Evolutionary conservation across 75 land plant species (phyloP), one percentile per base, ranked within the genome.

Genomic region (Picea glauca): DNA sequence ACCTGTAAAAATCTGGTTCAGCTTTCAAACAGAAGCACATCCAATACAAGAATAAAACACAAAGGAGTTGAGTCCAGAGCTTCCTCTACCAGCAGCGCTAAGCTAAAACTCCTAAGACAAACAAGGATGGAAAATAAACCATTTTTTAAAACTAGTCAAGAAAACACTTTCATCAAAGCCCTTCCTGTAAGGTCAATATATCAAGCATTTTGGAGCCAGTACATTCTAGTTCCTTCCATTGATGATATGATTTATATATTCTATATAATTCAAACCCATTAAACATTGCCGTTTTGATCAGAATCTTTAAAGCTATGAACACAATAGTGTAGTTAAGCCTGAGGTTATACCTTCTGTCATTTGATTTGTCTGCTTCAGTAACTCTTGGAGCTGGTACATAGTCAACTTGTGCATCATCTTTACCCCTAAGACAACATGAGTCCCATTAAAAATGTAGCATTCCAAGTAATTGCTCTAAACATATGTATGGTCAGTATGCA

Each of bases 281-380:
- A 15, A 33, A 66, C 38, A 33, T 33, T 33, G 18, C 35, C 4
- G 1, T 66, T 33, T 15, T 66, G 17, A 65, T 32, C 18, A 18
- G 18, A 66, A 66, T 32, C 14, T 12, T 14, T 33, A 32, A 66
- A 66, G 70, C 1, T 5, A 66, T 33, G 70, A 32, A 32, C 43
- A 66, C 40, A 15, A 66, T 18, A 32, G 50, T 15, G 35, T 18
- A 38, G 40, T 26, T 54, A 46, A 26, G 30, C 26, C 26, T 33
- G 32, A 38, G 9, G 9, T 4, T 74, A 54, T 80, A 93, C 99
- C 79, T 96, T 78, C 75, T 83, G 70, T 96, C 92, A 79, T 96
- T 94, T 1, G 81, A 82, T 83, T 92, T 87, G 82, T 96, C 99
- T 63, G 99, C 97, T 78, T 96, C 97, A 13, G 97, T 94, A 26